phyloP scores from a whole-genome alignment of 768 basidiomycete genomes.

The Rhizopogon vinicolor region DNA sequence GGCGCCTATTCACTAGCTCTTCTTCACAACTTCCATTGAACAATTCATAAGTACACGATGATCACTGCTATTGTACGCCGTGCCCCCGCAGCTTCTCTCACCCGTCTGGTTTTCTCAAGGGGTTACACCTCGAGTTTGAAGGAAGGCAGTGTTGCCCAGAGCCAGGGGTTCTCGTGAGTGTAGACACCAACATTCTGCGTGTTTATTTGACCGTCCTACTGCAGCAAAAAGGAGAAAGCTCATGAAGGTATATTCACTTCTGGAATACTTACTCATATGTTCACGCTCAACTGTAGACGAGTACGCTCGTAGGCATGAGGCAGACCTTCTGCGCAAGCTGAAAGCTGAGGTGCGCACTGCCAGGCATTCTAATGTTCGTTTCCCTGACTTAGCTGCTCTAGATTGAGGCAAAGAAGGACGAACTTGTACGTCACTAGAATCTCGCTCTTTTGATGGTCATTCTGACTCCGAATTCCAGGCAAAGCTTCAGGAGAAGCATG shows the following conservation, averaged over 20 bases:
- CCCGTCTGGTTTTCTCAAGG: conserved; percentile 28
- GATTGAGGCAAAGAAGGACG: conserved; percentile 27
- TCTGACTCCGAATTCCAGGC: background rate
- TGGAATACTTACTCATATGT: background rate
- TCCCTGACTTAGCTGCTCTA: conserved; percentile 3
- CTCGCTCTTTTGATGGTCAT: background rate
- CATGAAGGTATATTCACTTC: conserved; percentile 47
- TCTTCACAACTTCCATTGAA: background rate
- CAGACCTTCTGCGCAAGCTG: conserved; percentile 54
- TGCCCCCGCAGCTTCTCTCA: conserved; percentile 31
- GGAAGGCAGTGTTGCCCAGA: conserved; percentile 60
- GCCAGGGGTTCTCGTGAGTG: conserved; percentile 57
- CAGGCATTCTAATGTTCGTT: background rate
- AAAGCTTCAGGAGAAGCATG: background rate
- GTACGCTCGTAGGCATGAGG: conserved; percentile 57
- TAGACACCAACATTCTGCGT: background rate
- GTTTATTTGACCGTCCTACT: conserved; percentile 14
- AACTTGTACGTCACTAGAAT: conserved; percentile 22
- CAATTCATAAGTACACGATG: conserved; percentile 11
- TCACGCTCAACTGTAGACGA: conserved; percentile 40
- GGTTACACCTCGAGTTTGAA: conserved; percentile 33
- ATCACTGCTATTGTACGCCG: conserved; percentile 31
- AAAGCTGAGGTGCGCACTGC: conserved; percentile 41
- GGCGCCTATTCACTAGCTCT: no score
- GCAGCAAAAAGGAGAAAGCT: conserved; percentile 70